Conservation (phyloP, 1,284 basidiomycete genomes). For the Boletus nobilissimus region DNA sequence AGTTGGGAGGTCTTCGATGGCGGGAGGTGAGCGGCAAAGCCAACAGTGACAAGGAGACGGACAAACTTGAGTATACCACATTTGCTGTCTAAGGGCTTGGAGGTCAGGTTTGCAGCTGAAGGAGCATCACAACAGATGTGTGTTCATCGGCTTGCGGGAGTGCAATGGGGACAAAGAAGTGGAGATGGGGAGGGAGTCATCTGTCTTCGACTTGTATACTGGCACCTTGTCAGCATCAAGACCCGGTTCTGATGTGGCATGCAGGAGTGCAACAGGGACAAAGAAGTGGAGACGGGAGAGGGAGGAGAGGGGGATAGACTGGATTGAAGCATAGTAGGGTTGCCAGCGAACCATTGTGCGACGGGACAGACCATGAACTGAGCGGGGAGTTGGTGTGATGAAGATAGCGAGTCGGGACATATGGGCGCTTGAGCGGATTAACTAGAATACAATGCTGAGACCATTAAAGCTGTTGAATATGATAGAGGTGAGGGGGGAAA, state of each 20-base stretch:
- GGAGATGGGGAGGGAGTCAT: slow-evolving; percentile 60
- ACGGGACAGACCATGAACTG: slow-evolving; percentile 63
- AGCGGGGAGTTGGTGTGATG: slow-evolving; percentile 34
- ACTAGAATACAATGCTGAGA: slow-evolving; percentile 48
- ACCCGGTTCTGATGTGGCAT: slow-evolving; percentile 11
- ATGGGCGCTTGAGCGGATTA: slow-evolving; percentile 44
- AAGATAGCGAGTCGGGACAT: slow-evolving; percentile 30
- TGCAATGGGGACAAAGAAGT: slow-evolving; percentile 85
- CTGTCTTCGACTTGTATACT: slow-evolving; percentile 34
- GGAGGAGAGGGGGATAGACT: slow-evolving; percentile 48
- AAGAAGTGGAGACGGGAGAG: slow-evolving; percentile 57
- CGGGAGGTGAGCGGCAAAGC: no score
- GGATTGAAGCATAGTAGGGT: slow-evolving; percentile 61
- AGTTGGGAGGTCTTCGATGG: no score
- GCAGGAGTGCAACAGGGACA: no score
- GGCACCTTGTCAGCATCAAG: slow-evolving; percentile 32
- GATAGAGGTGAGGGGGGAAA: slow-evolving; percentile 32
- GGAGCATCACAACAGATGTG: slow-evolving; percentile 71
- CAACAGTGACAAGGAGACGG: no score
- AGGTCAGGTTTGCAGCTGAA: no score
- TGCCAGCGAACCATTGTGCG: slow-evolving; percentile 74
- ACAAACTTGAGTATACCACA: no score
- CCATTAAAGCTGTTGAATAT: slow-evolving; percentile 47
- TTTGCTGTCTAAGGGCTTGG: no score
- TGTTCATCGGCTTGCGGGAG: slow-evolving; percentile 83